These are phyloP conservation scores for Entomophthora muscae DNA, from an alignment of 371 early-diverging fungal genomes.

Conservation along the genomic window DNA sequence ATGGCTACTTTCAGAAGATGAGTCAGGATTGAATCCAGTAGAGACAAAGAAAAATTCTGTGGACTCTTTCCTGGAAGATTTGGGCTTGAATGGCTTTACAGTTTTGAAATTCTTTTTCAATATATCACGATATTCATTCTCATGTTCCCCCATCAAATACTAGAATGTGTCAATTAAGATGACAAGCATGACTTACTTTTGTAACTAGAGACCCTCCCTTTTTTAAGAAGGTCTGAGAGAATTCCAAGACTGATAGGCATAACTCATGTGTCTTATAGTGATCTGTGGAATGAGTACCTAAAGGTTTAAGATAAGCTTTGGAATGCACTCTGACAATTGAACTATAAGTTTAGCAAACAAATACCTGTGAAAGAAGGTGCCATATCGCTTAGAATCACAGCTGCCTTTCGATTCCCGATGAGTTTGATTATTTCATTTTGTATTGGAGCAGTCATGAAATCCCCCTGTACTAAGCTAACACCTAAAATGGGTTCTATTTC, in stretches of 20 bases:
- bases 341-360: no score
- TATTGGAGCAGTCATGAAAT: slow-evolving; percentile 24
- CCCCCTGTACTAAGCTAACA: slow-evolving; percentile 41
- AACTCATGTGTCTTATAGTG: slow-evolving; percentile 26
- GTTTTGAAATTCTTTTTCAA: slow-evolving; percentile 23
- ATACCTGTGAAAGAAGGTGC: slow-evolving; percentile 53
- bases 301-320: background rate
- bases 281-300: slow-evolving; percentile 23
- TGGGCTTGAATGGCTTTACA: slow-evolving; percentile 42
- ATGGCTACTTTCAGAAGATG: background rate
- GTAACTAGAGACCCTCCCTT: slow-evolving; percentile 48
- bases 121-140: slow-evolving; percentile 23
- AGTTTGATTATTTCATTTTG: slow-evolving; percentile 20
- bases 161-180: slow-evolving; percentile 10
- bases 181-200: slow-evolving; percentile 26
- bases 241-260: slow-evolving; percentile 41
- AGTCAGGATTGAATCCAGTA: slow-evolving; percentile 11
- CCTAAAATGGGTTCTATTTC: slow-evolving; percentile 45
- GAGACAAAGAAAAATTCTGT: slow-evolving; percentile 66
- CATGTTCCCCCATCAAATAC: slow-evolving; percentile 48
- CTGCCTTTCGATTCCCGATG: slow-evolving; percentile 21
- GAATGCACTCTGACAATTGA: no score
- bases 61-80: slow-evolving; percentile 48
- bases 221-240: slow-evolving; percentile 36
- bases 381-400: slow-evolving; percentile 61